phyloP scores from a whole-genome alignment of 257 asterid species.

The Agastache rugosa region DNA sequence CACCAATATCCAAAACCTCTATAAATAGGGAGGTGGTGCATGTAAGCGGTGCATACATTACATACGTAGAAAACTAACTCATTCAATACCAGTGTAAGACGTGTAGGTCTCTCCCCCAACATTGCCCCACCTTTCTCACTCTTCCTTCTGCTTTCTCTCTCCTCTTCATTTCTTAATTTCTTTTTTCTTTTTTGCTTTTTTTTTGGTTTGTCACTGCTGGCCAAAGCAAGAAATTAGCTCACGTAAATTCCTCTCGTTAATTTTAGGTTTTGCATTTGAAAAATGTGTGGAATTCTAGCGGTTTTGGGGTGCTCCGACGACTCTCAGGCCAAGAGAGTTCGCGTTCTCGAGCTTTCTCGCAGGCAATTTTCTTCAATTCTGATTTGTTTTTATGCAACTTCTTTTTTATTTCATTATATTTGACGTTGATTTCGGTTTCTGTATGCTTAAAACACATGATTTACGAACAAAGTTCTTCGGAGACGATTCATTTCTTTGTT shows the following conservation, averaged over 20 bases:
- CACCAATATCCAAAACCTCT: slow-evolving; percentile 2
- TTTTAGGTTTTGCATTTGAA: neutral
- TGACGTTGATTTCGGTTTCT: neutral
- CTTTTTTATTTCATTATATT: neutral
- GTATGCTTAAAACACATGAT: neutral
- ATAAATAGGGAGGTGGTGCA: slow-evolving; percentile 29
- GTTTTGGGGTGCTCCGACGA: slow-evolving; percentile 90
- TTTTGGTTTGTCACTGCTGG: neutral
- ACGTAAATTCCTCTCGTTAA: neutral
- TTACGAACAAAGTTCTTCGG: neutral
- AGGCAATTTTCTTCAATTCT: slow-evolving; percentile 50
- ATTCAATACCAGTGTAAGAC: neutral
- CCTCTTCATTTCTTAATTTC: neutral
- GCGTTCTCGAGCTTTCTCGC: slow-evolving; percentile 99
- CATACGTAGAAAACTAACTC: neutral
- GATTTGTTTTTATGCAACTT: neutral
- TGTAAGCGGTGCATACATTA: slow-evolving; percentile 25
- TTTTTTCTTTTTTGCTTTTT: neutral
- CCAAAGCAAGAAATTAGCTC: neutral
- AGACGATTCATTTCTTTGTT: neutral
- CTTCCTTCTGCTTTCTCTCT: slow-evolving; percentile 23
- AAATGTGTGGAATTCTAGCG: slow-evolving; percentile 93
- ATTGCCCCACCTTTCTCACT: slow-evolving; percentile 35
- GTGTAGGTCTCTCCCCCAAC: slow-evolving; percentile 42
- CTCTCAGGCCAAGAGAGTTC: slow-evolving; percentile 90